Conservation (phyloP, 2,329 filamentous ascomycete genomes). For the Aspergillus quadrilineatus region DNA sequence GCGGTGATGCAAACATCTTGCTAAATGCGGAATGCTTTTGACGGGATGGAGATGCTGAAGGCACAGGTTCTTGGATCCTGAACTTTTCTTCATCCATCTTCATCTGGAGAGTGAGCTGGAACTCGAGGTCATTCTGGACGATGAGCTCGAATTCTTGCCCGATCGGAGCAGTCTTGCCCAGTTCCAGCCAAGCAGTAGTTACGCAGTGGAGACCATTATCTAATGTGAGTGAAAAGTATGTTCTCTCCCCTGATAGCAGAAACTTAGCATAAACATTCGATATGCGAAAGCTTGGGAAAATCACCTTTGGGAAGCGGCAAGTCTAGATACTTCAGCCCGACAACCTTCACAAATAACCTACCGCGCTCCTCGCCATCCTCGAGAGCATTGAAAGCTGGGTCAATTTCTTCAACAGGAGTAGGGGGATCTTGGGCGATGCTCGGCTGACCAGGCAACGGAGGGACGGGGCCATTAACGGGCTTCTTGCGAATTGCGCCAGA, state of each 20-base stretch:
- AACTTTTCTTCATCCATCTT: conserved; percentile 82
- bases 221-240: conserved; percentile 94
- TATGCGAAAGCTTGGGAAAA: conserved; percentile 28
- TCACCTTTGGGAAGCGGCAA: conserved; percentile 85
- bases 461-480: conserved; percentile 63
- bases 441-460: conserved; percentile 82
- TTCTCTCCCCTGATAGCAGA: conserved; percentile 68
- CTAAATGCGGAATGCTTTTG: conserved; percentile 86
- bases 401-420: conserved; percentile 68
- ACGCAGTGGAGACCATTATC: conserved; percentile 98
- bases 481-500: conserved; percentile 62
- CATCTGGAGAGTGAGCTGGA: conserved; percentile 94
- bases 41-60: conserved; percentile 59
- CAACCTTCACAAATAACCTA: conserved; percentile 95
- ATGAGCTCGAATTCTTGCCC: conserved; percentile 98
- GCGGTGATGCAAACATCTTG: conserved; percentile 87
- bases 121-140: conserved; percentile 96
- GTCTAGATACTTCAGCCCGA: conserved; percentile 93
- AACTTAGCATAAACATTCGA: not conserved
- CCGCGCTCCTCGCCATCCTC: conserved; percentile 85
- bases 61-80: conserved; percentile 42
- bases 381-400: conserved; percentile 56
- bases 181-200: conserved; percentile 90
- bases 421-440: conserved; percentile 69
- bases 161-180: conserved; percentile 88